Base-by-base conservation (phyloP, 306 rosid genomes). In the Cucurbita ficifolia region DNA sequence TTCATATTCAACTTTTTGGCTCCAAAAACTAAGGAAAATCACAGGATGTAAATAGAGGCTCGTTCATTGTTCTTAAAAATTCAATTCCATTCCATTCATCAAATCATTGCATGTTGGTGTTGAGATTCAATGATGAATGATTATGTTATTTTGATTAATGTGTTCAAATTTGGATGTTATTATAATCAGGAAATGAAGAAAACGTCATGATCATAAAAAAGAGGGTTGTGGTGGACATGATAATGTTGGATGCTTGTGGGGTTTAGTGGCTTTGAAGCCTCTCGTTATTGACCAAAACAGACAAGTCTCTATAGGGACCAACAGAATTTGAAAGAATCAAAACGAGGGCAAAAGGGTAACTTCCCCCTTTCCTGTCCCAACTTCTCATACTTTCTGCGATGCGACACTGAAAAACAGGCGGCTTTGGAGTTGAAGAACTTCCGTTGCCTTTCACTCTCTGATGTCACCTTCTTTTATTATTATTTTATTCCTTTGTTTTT, bases 231-330 rank as follows among this genome's bases (percentile, higher is more conserved):
- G 42, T 46, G 73, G 13, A 24, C 73, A 69, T 69, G 73, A 69
- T 67, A 67, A 67, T 63, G 51, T 13, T 67, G 50, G 54, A 12
- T 67, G 52, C 48, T 69, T 69, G 73, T 69, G 73, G 57, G 73
- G 57, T 22, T 69, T 24, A 17, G 70, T n/a, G 50, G 6, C 21
- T 17, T n/a, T 6, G 10, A 45, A 16, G 42, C 73, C 73, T 48
- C 10, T 45, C 73, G 16, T 45, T 45, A 10, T 46, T 69, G 57
- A 69, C 73, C 73, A 48, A 43, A 69, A 69, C 42, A 24, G 42
- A 14, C 40, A 22, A 43, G 22, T 43, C 18, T 21, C 39, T 3
- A 10, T 0, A 42, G 36, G 50, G 19, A 68, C 56, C 56, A n/a
- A 43, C 56, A 22, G 53, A 46, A 68, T 46, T 68, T 46, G 40